phyloP scores from a whole-genome alignment of 1,284 basidiomycete genomes.

The Puccinia brachypodii region DNA sequence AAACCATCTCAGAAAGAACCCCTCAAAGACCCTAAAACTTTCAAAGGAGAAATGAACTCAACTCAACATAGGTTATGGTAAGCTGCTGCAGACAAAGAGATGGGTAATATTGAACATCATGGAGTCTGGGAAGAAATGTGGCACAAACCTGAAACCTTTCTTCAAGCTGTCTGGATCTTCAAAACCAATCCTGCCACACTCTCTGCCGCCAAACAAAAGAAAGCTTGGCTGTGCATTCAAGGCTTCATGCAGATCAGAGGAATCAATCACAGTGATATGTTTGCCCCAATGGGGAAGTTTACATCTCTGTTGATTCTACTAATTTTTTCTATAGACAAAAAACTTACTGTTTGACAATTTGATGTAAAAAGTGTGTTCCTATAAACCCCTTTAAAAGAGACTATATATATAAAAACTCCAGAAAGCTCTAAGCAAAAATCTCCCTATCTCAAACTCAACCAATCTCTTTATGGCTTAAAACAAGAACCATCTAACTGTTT shows the following conservation, averaged over 20 bases:
- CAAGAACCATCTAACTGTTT: background rate
- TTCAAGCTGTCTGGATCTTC: too few species aligned
- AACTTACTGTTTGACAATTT: background rate
- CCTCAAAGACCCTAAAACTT: too few species aligned
- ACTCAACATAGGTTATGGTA: too few species aligned
- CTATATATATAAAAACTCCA: background rate
- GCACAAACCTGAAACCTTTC: too few species aligned
- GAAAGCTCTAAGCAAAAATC: background rate
- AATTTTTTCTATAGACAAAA: background rate
- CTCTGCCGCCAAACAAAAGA: too few species aligned
- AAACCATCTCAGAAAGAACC: too few species aligned
- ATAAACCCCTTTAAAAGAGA: background rate
- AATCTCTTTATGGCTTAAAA: background rate
- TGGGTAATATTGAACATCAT: too few species aligned
- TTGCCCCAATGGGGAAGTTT: background rate
- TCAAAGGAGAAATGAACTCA: too few species aligned
- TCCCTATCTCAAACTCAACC: background rate
- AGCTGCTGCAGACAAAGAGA: too few species aligned
- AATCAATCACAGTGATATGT: background rate
- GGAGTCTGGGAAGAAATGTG: too few species aligned
- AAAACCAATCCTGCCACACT: too few species aligned
- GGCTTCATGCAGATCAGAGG: background rate
- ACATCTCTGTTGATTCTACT: background rate
- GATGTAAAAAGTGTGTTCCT: background rate
- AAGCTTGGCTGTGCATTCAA: background rate